Evolutionary conservation across 495 filamentous ascomycete species (phyloP).

Genomic region (Aspergillus affinis): DNA sequence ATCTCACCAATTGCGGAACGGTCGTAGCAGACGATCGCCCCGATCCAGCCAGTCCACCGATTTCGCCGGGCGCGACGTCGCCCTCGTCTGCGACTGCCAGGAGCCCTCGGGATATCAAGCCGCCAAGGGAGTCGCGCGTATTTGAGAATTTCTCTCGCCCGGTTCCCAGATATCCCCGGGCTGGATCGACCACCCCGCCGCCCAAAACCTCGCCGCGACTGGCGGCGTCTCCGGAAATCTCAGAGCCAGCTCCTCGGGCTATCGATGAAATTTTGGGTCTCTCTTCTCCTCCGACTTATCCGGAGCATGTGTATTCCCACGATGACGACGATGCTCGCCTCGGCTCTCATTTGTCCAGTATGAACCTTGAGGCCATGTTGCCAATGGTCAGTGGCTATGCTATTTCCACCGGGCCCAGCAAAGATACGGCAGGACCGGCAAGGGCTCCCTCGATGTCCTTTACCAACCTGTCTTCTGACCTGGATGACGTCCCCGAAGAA

Average conservation of each 20-base stretch:
- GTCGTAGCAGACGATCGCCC: constrained; percentile 29
- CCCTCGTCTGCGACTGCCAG: background rate
- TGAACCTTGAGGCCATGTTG: constrained; percentile 26
- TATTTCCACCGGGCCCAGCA: constrained; percentile 45
- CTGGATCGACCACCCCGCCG: constrained; percentile 29
- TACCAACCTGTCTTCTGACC: constrained; percentile 39
- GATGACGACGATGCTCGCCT: constrained; percentile 14
- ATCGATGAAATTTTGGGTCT: constrained; percentile 48
- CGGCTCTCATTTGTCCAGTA: constrained; percentile 13
- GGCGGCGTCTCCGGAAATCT: constrained; percentile 32
- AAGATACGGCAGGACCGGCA: constrained; percentile 40
- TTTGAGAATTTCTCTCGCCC: constrained; percentile 54
- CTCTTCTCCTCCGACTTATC: constrained; percentile 28
- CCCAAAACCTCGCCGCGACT: constrained; percentile 32
- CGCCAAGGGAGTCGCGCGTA: constrained; percentile 34
- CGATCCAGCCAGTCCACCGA: constrained; percentile 20
- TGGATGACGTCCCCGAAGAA: constrained; percentile 76
- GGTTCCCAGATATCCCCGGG: constrained; percentile 35
- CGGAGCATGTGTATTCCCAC: constrained; percentile 37
- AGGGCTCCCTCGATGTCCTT: constrained; percentile 43
- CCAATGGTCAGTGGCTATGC: constrained; percentile 29
- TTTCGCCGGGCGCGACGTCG: constrained; percentile 2
- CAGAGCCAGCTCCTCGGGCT: constrained; percentile 41
- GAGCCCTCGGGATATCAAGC: constrained; percentile 9
- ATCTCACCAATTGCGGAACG: constrained; percentile 27